Evolutionary conservation across 352 stramenopile genomes (phyloP).

Genomic region (Phytophthora boehmeriae): DNA sequence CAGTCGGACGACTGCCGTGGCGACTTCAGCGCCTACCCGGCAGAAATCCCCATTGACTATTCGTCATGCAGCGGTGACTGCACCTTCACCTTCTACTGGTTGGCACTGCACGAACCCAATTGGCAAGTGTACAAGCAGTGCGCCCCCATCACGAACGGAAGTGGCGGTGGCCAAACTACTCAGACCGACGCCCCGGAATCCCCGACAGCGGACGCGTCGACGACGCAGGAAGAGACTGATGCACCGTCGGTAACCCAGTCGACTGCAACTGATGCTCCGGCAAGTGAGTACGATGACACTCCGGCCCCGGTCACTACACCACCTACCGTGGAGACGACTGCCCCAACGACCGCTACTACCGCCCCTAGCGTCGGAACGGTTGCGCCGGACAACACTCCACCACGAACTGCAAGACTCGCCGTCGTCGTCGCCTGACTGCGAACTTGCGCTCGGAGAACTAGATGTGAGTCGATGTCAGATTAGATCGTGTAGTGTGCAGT

Average conservation of each 20-base stretch:
- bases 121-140: conserved; percentile 71
- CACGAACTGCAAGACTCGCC: conserved; percentile 24
- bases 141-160: conserved; percentile 37
- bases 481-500: neutral
- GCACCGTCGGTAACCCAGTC: neutral
- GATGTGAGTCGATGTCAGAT: conserved; percentile 1
- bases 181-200: conserved; percentile 9
- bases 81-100: conserved; percentile 65
- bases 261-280: conserved; percentile 10
- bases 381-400: conserved; percentile 9
- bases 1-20: conserved; percentile 45
- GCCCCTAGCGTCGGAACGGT: conserved; percentile 9
- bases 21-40: conserved; percentile 46
- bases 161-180: conserved; percentile 5
- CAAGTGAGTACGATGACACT: conserved; percentile 15
- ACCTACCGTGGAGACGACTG: conserved; percentile 5
- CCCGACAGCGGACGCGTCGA: neutral
- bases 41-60: conserved; percentile 57
- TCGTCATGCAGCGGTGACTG: conserved; percentile 54
- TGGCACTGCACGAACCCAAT: conserved; percentile 51
- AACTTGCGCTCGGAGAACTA: conserved; percentile 43
- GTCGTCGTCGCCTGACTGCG: conserved; percentile 29
- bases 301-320: conserved; percentile 15
- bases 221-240: conserved; percentile 8
- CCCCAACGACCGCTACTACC: conserved; percentile 8